Evolutionary conservation across 345 rosid genomes (phyloP).

Genomic region (Lumnitzera littorea): DNA sequence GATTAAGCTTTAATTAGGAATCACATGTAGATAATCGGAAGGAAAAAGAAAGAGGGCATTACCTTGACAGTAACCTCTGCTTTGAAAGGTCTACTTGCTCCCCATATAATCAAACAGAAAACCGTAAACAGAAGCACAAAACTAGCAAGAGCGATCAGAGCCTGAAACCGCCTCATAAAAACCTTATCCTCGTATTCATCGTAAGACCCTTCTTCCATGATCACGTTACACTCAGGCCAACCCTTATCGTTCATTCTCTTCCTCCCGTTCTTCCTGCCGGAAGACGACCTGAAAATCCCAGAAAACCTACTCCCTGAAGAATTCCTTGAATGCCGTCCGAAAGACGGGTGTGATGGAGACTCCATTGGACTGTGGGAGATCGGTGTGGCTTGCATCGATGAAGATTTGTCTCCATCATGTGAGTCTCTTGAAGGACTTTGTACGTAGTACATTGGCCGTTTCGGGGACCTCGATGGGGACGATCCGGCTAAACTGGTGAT

Average conservation of each 20-base stretch:
- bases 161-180: slow-evolving; percentile 49
- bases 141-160: slow-evolving; percentile 41
- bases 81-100: slow-evolving; percentile 67
- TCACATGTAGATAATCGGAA: no score
- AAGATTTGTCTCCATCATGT: slow-evolving; percentile 82
- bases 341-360: slow-evolving; percentile 75
- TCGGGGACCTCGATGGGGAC: slow-evolving; percentile 75
- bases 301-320: slow-evolving; percentile 80
- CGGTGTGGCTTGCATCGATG: slow-evolving; percentile 51
- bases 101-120: slow-evolving; percentile 76
- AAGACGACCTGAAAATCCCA: slow-evolving; percentile 71
- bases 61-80: slow-evolving; percentile 62
- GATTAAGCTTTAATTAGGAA: no score
- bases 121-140: slow-evolving; percentile 50
- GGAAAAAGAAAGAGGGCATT: background rate
- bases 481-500: slow-evolving; percentile 70
- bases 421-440: slow-evolving; percentile 94
- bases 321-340: slow-evolving; percentile 79
- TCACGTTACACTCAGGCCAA: slow-evolving; percentile 70
- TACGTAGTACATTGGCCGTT: slow-evolving; percentile 60
- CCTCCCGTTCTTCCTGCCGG: slow-evolving; percentile 43
- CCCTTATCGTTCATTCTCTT: slow-evolving; percentile 64
- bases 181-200: slow-evolving; percentile 54
- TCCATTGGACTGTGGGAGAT: slow-evolving; percentile 54
- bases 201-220: slow-evolving; percentile 65